Percentiles rank a stretch among this genome's conserved stretches.
phyloP scores from a whole-genome alignment of 2,329 filamentous ascomycete genomes.

The Eurotiales sp. region DNA sequence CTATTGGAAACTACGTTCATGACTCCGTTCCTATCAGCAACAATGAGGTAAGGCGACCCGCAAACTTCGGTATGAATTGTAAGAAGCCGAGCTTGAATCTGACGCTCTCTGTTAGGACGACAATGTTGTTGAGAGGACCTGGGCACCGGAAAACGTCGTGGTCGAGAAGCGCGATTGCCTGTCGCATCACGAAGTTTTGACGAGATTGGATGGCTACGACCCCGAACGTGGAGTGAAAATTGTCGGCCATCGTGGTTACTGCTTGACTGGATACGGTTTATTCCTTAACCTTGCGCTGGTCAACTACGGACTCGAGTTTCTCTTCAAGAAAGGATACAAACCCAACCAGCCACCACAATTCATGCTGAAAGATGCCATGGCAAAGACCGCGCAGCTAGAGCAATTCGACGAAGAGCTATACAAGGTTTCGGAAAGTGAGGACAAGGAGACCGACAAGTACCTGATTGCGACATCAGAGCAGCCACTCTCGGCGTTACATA shows the following conservation, averaged over 20 bases:
- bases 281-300: constrained; percentile 89
- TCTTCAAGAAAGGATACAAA: constrained; percentile 74
- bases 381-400: constrained; percentile 93
- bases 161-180: constrained; percentile 74
- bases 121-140: constrained; percentile 72
- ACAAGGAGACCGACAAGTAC: constrained; percentile 83
- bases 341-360: constrained; percentile 86
- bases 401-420: constrained; percentile 98
- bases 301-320: constrained; percentile 91
- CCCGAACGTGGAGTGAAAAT: constrained; percentile 90
- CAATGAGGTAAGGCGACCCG: constrained; percentile 60
- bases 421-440: constrained; percentile 82
- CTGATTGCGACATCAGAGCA: constrained; percentile 86
- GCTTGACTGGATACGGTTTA: constrained; percentile 82
- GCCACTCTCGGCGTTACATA: constrained; percentile 87
- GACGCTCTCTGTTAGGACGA: constrained; percentile 56
- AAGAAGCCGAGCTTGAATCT: neutral
- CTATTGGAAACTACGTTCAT: constrained; percentile 89
- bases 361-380: constrained; percentile 95
- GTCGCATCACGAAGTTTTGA: constrained; percentile 92
- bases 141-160: constrained; percentile 71
- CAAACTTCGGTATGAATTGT: too few species aligned
- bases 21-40: constrained; percentile 77
- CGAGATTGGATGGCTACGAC: constrained; percentile 85
- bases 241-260: constrained; percentile 92